These are phyloP conservation scores for Mimosa bimucronata DNA, from an alignment of 306 rosid species.

Conservation along the genomic window DNA sequence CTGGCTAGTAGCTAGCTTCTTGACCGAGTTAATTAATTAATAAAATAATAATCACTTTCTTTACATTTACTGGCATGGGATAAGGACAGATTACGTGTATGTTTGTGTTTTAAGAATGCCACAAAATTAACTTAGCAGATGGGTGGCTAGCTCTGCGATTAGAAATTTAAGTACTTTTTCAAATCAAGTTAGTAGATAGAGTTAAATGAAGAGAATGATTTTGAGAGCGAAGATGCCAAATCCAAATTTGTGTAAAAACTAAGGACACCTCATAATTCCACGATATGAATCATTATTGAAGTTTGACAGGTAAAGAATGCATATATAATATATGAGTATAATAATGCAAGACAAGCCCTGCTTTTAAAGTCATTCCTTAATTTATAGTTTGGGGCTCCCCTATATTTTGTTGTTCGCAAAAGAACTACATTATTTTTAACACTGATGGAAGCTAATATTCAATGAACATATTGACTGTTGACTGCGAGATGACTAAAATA, in stretches of 20 bases:
- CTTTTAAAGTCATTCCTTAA: constrained; percentile 38
- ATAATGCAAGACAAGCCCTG: constrained; percentile 43
- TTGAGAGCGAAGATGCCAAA: background rate
- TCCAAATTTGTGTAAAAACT: constrained; percentile 5
- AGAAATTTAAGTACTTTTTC: background rate
- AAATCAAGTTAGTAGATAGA: background rate
- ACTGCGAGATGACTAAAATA: background rate
- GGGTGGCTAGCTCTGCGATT: background rate
- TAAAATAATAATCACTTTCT: constrained; percentile 7
- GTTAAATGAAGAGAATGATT: background rate
- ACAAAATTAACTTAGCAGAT: background rate
- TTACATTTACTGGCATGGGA: constrained; percentile 34
- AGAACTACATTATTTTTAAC: constrained; percentile 42
- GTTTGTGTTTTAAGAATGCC: constrained; percentile 28
- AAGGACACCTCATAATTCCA: constrained; percentile 45
- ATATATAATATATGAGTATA: background rate
- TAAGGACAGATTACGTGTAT: constrained; percentile 39
- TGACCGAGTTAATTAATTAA: background rate
- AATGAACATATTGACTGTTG: background rate
- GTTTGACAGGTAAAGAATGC: constrained; percentile 47
- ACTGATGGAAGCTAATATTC: constrained; percentile 21
- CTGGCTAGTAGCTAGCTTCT: constrained; percentile 2
- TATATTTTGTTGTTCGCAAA: constrained; percentile 31
- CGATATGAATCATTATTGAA: constrained; percentile 49
- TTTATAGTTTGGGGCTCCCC: constrained; percentile 38